These are phyloP conservation scores for Fraxinus angustifolia DNA, from an alignment of 305 asterid species.

Conservation along the genomic window DNA sequence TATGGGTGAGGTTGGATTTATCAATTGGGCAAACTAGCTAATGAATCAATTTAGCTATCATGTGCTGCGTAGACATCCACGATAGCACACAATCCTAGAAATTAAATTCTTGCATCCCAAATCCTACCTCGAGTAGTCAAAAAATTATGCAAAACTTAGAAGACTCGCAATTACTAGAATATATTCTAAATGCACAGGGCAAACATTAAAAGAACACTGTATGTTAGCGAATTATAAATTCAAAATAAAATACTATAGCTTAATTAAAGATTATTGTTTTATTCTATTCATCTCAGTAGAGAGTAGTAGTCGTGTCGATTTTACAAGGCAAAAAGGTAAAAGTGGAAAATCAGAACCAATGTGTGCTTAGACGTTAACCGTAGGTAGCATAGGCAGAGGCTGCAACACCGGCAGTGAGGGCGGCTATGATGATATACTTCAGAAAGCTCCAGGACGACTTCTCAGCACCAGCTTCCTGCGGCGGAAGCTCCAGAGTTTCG, in stretches of 20 bases:
- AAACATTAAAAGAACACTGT: not conserved
- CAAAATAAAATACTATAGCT: not conserved
- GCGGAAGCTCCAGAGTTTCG: slow-evolving; percentile 31
- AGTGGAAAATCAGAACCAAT: not conserved
- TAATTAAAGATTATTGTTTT: not conserved
- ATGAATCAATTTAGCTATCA: not conserved
- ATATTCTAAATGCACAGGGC: not conserved
- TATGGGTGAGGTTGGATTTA: not conserved
- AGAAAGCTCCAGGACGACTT: slow-evolving; percentile 60
- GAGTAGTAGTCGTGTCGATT: not conserved
- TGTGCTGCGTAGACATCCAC: not conserved
- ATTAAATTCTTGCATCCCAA: not conserved
- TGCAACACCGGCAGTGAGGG: slow-evolving; percentile 61
- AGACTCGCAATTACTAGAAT: not conserved
- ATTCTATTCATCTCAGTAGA: not conserved
- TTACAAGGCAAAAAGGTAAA: not conserved
- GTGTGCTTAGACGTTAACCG: slow-evolving; percentile 38
- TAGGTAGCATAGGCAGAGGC: slow-evolving; percentile 72
- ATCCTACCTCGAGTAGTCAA: not conserved
- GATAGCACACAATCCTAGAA: not conserved
- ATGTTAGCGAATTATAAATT: not conserved
- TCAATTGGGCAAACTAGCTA: not conserved
- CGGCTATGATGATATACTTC: slow-evolving; percentile 48
- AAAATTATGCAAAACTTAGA: not conserved
- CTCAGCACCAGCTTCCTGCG: slow-evolving; percentile 32